Conservation (phyloP, 352 stramenopile genomes). For the Blastocystis sp. region DNA sequence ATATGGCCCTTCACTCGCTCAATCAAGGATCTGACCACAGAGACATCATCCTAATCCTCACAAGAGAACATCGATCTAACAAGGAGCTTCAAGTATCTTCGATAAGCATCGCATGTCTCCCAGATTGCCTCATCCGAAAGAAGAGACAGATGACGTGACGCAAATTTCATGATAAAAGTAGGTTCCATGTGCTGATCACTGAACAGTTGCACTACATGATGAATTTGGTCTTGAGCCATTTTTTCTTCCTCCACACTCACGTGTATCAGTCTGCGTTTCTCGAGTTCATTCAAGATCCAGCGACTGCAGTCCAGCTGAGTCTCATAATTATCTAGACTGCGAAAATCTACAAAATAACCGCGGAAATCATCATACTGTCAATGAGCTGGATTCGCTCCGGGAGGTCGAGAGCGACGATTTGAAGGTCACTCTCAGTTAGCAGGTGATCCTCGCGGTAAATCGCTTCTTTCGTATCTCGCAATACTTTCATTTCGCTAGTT, state of each 20-base stretch:
- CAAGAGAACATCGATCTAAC: neutral
- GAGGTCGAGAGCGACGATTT: slow-evolving; percentile 14
- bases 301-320: neutral
- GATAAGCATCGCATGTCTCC: slow-evolving; percentile 10
- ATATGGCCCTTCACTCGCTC: neutral
- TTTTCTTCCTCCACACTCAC: neutral
- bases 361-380: neutral
- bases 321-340: neutral
- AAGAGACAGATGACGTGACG: neutral
- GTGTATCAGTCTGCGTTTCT: neutral
- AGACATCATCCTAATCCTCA: neutral
- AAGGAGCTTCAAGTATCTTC: slow-evolving; percentile 6
- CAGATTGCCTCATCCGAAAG: neutral
- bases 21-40: neutral
- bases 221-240: slow-evolving; percentile 29
- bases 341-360: neutral
- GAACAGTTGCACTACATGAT: neutral
- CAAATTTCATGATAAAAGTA: slow-evolving; percentile 31
- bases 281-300: slow-evolving; percentile 29
- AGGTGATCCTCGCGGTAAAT: slow-evolving; percentile 31
- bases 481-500: neutral
- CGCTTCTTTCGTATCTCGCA: neutral
- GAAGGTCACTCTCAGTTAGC: slow-evolving; percentile 31
- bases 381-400: slow-evolving; percentile 47
- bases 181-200: slow-evolving; percentile 44